These are phyloP conservation scores for Leucocoprinus leucothites DNA, from an alignment of 768 basidiomycete species.

Conservation along the genomic window DNA sequence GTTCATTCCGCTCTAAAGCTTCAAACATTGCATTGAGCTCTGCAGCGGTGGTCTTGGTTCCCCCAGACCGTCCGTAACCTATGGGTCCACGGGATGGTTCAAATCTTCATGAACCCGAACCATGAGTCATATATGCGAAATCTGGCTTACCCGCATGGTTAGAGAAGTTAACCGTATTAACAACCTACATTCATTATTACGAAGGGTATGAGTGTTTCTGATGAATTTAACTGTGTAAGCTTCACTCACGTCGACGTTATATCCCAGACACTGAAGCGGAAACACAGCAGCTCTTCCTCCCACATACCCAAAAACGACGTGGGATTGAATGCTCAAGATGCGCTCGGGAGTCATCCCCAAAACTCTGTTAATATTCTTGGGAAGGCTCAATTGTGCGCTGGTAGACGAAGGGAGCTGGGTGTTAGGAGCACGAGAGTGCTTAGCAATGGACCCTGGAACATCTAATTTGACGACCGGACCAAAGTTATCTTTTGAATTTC, in stretches of 20 bases:
- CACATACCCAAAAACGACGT: slow-evolving; percentile 92
- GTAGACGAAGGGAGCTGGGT: no score
- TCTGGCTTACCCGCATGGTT: slow-evolving; percentile 78
- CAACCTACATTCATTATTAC: slow-evolving; percentile 44
- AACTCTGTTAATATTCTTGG: no score
- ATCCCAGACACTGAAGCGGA: slow-evolving; percentile 83
- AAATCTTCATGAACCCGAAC: not conserved
- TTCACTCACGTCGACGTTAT: slow-evolving; percentile 85
- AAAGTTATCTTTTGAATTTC: no score
- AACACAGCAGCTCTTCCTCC: slow-evolving; percentile 82
- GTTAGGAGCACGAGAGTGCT: no score
- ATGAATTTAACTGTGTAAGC: slow-evolving; percentile 3
- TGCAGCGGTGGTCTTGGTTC: slow-evolving; percentile 71
- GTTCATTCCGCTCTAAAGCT: slow-evolving; percentile 69
- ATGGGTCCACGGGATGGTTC: not conserved
- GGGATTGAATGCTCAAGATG: slow-evolving; percentile 88
- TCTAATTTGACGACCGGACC: no score
- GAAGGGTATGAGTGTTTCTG: slow-evolving; percentile 12
- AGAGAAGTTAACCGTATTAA: slow-evolving; percentile 93
- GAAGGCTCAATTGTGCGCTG: no score
- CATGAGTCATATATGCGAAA: slow-evolving; percentile 13
- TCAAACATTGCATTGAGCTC: slow-evolving; percentile 79
- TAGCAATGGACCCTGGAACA: no score
- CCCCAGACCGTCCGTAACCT: slow-evolving; percentile 86
- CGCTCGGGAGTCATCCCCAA: slow-evolving; percentile 34